These are phyloP conservation scores for Ceratocystiopsis minuta DNA, from an alignment of 2,329 filamentous ascomycete genomes.

Conservation along the genomic window DNA sequence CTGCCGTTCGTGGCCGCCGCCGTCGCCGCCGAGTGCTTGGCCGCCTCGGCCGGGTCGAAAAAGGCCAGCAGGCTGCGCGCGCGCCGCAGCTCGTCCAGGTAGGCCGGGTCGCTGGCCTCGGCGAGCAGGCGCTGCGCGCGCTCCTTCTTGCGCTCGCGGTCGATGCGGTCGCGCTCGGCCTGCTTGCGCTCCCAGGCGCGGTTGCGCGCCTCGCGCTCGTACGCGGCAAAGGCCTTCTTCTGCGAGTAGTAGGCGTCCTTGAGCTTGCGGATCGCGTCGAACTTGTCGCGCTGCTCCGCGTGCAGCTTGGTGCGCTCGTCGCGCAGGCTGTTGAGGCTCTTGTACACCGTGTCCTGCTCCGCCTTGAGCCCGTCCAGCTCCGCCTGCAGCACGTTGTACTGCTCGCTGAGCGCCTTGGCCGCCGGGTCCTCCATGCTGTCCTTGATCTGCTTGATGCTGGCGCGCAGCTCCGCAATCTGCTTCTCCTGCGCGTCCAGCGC, in stretches of 20 bases:
- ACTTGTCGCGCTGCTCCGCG: constrained; percentile 75
- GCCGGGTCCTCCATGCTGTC: constrained; percentile 85
- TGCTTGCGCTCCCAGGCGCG: constrained; percentile 59
- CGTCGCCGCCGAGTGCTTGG: constrained; percentile 17
- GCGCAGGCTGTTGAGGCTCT: constrained; percentile 65
- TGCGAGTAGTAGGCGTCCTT: constrained; percentile 77
- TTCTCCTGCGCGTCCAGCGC: constrained; percentile 74
- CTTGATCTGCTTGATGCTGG: constrained; percentile 74
- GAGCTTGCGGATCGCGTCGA: constrained; percentile 59
- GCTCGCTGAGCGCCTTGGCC: constrained; percentile 69
- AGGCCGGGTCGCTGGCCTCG: constrained; percentile 73
- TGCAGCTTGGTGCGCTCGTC: constrained; percentile 76
- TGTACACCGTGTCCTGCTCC: constrained; percentile 80
- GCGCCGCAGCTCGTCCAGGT: constrained; percentile 78
- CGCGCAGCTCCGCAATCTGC: constrained; percentile 71
- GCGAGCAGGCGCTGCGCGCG: constrained; percentile 59
- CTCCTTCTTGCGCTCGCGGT: constrained; percentile 57
- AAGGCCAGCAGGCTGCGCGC: constrained; percentile 77
- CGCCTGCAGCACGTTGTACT: constrained; percentile 68
- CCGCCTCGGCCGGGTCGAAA: constrained; percentile 59
- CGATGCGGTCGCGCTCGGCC: constrained; percentile 58
- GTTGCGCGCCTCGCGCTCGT: constrained; percentile 68
- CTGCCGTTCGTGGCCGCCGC: constrained; percentile 49
- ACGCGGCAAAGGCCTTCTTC: constrained; percentile 66
- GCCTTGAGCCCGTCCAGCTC: constrained; percentile 83